These are phyloP conservation scores for Pythium vanterpoolii DNA, from an alignment of 352 stramenopile species.

Conservation along the genomic window DNA sequence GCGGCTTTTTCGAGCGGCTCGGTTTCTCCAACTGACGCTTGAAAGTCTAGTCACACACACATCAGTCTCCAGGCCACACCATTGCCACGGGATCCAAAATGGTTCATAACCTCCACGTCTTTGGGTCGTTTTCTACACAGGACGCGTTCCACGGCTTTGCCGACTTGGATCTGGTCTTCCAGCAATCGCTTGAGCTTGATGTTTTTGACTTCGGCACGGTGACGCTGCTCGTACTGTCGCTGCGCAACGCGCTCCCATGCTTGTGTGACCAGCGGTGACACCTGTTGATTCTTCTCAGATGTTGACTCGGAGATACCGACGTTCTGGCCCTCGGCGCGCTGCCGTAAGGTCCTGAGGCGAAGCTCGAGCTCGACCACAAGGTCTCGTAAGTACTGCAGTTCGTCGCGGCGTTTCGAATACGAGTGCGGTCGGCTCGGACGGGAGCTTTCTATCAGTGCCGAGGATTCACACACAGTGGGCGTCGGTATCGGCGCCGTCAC, in stretches of 20 bases:
- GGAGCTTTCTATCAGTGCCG: too few relatives aligned
- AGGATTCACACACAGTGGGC: too few relatives aligned
- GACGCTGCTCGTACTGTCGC: slow-evolving; percentile 16
- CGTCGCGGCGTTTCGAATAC: slow-evolving; percentile 11
- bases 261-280: background rate
- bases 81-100: too few relatives aligned
- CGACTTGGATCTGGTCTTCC: slow-evolving; percentile 19
- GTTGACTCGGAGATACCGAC: background rate
- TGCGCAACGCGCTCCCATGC: slow-evolving; percentile 12
- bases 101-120: slow-evolving; percentile 5
- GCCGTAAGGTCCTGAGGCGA: background rate
- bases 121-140: slow-evolving; percentile 9
- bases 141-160: slow-evolving; percentile 9
- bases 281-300: background rate
- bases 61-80: too few relatives aligned
- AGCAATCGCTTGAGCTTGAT: slow-evolving; percentile 8
- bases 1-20: background rate
- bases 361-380: slow-evolving; percentile 7
- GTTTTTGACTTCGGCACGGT: slow-evolving; percentile 16
- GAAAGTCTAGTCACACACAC: background rate
- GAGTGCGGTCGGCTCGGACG: background rate
- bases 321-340: background rate
- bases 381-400: slow-evolving; percentile 12
- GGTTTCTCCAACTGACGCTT: background rate
- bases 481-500: background rate